phyloP scores from a whole-genome alignment of 2,329 filamentous ascomycete genomes.

The Tolypocladium inflatum region DNA sequence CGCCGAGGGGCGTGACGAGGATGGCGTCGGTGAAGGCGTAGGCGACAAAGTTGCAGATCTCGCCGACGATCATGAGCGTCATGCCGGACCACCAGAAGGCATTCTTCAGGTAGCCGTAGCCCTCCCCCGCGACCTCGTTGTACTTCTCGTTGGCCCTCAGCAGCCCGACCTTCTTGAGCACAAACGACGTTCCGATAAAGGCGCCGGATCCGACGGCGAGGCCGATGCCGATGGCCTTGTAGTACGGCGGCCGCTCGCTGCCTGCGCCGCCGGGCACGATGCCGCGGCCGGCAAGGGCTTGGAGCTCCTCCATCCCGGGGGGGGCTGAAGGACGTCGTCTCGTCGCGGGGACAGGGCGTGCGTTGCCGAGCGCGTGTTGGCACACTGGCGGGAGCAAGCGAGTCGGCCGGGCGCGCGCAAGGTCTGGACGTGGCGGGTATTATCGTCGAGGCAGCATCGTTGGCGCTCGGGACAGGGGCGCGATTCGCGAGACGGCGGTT shows the following conservation, averaged over 20 bases:
- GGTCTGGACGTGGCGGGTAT: background rate
- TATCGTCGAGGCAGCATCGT: background rate
- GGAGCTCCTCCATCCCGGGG: background rate
- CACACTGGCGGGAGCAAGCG: background rate
- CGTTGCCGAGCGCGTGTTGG: background rate
- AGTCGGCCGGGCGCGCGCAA: background rate
- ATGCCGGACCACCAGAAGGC: conserved; percentile 92
- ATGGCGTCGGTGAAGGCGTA: conserved; percentile 97
- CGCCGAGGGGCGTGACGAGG: conserved; percentile 84
- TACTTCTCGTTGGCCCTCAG: conserved; percentile 93
- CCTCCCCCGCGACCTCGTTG: conserved; percentile 89
- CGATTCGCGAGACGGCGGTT: background rate
- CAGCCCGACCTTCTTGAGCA: conserved; percentile 87
- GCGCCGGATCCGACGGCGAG: conserved; percentile 79
- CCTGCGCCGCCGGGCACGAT: background rate
- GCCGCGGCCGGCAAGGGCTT: background rate
- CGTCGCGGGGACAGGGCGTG: background rate
- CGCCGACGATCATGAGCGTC: conserved; percentile 92
- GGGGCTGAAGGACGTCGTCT: background rate
- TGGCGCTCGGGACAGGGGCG: background rate
- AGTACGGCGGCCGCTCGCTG: conserved; percentile 39
- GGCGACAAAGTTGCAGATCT: conserved; percentile 94
- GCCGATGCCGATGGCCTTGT: conserved; percentile 79
- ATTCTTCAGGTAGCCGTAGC: conserved; percentile 96
- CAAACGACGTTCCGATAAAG: conserved; percentile 92